Conservation (phyloP, 1,139 yeast genomes). For the Lipomyces yarrowii region DNA sequence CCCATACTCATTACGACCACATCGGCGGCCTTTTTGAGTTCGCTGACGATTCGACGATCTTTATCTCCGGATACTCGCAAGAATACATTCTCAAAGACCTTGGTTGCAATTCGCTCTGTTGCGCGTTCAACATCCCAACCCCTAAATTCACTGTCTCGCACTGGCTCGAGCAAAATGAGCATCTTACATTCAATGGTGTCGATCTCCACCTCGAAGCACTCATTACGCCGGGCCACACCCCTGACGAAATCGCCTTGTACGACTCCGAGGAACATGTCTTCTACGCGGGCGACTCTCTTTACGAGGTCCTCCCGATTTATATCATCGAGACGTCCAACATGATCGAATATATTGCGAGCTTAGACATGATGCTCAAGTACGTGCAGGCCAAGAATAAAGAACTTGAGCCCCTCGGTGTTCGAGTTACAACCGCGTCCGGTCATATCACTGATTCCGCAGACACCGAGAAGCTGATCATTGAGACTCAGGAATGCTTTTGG, state of each 20-base stretch:
- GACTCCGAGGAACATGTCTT: conserved; percentile 29
- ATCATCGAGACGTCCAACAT: conserved; percentile 31
- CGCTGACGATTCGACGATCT: conserved; percentile 27
- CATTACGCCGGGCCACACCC: conserved; percentile 31
- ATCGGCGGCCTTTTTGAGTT: conserved; percentile 31
- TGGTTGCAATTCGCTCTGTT: conserved; percentile 31
- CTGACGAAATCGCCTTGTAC: conserved; percentile 31
- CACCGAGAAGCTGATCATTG: conserved; percentile 24
- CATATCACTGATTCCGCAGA: conserved; percentile 30
- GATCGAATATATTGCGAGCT: conserved; percentile 22
- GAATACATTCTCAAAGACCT: conserved; percentile 30
- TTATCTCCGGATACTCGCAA: conserved; percentile 26
- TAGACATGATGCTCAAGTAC: conserved; percentile 23
- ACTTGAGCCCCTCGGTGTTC: conserved; percentile 18
- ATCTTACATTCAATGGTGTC: conserved; percentile 24
- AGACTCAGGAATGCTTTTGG: conserved; percentile 28
- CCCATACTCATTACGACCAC: conserved; percentile 31
- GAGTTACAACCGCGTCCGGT: conserved; percentile 30
- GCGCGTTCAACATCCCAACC: conserved; percentile 30
- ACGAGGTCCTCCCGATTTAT: conserved; percentile 29
- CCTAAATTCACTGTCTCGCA: conserved; percentile 29
- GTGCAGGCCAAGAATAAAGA: conserved; percentile 24
- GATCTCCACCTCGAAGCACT: conserved; percentile 28
- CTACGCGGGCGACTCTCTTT: conserved; percentile 31
- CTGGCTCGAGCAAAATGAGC: conserved; percentile 30